Percentiles rank a stretch among this genome's conserved stretches.
Evolutionary conservation across 2,329 filamentous ascomycete genomes (phyloP).

Genomic region (Parastagonospora avenae): DNA sequence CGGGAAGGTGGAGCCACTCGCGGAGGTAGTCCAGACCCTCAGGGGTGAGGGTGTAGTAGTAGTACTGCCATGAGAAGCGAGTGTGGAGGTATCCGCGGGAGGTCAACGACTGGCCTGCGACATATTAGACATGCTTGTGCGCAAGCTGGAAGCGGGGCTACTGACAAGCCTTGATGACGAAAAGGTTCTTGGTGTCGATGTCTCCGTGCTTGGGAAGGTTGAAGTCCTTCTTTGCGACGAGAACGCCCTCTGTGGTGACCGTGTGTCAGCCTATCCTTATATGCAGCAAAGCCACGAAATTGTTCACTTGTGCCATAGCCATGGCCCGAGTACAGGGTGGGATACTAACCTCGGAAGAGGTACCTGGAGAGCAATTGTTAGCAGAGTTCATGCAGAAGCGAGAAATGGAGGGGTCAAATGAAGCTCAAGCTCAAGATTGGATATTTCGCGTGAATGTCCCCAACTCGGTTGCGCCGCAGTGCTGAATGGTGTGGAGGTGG

Average conservation of each 20-base stretch:
- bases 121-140: conserved; percentile 13
- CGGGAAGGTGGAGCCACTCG: conserved; percentile 99
- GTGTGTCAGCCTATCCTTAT: conserved; percentile 51
- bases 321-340: conserved; percentile 36
- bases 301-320: conserved; percentile 46
- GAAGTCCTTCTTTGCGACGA: conserved; percentile 99
- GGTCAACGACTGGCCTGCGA: conserved; percentile 82
- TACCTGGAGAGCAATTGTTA: conserved; percentile 37
- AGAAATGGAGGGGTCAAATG: conserved; percentile 7
- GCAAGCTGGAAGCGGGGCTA: conserved; percentile 9
- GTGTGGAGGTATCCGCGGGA: conserved; percentile 99
- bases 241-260: conserved; percentile 68
- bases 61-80: conserved; percentile 77
- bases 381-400: conserved; percentile 19
- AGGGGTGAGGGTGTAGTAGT: conserved; percentile 99
- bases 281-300: conserved; percentile 41
- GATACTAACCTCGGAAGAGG: conserved; percentile 52
- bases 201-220: conserved; percentile 97
- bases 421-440: conserved; percentile 38
- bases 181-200: conserved; percentile 99
- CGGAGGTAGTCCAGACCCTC: conserved; percentile 99
- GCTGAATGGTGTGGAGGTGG: conserved; percentile 42
- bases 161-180: conserved; percentile 90
- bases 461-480: conserved; percentile 28
- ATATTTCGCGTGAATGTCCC: conserved; percentile 35